Evolutionary conservation across 345 rosid genomes (phyloP).

Genomic region (Ailanthus altissimus): DNA sequence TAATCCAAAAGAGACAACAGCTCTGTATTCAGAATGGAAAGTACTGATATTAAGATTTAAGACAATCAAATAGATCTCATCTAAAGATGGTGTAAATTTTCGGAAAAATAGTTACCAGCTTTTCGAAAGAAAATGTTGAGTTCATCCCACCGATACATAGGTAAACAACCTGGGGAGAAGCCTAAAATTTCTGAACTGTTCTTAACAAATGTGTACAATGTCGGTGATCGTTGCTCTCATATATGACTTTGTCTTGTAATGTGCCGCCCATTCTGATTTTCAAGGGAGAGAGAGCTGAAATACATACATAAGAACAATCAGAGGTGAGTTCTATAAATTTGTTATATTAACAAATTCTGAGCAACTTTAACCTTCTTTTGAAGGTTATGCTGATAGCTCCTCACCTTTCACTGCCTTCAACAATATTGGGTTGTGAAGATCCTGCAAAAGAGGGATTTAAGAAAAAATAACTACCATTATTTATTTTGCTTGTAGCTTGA

Average conservation of each 20-base stretch:
- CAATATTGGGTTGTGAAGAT: slow-evolving; percentile 53
- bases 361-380: not conserved
- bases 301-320: not conserved
- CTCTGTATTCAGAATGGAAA: slow-evolving; percentile 31
- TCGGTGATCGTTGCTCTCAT: slow-evolving; percentile 37
- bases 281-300: slow-evolving; percentile 71
- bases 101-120: slow-evolving; percentile 41
- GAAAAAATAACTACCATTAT: not conserved
- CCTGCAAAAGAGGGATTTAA: slow-evolving; percentile 36
- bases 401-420: slow-evolving; percentile 68
- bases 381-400: not conserved
- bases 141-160: slow-evolving; percentile 70
- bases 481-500: not conserved
- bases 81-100: not conserved
- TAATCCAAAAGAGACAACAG: slow-evolving; percentile 43
- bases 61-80: too few species aligned
- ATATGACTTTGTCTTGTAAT: slow-evolving; percentile 57
- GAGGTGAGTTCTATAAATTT: not conserved
- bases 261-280: slow-evolving; percentile 84
- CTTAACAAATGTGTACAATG: slow-evolving; percentile 44
- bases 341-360: not conserved
- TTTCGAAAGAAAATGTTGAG: slow-evolving; percentile 51
- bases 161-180: slow-evolving; percentile 64
- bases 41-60: not conserved
- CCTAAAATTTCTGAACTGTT: slow-evolving; percentile 51